These are phyloP conservation scores for Mikania micrantha DNA, from an alignment of 129 eudicot genomes.

Conservation along the genomic window DNA sequence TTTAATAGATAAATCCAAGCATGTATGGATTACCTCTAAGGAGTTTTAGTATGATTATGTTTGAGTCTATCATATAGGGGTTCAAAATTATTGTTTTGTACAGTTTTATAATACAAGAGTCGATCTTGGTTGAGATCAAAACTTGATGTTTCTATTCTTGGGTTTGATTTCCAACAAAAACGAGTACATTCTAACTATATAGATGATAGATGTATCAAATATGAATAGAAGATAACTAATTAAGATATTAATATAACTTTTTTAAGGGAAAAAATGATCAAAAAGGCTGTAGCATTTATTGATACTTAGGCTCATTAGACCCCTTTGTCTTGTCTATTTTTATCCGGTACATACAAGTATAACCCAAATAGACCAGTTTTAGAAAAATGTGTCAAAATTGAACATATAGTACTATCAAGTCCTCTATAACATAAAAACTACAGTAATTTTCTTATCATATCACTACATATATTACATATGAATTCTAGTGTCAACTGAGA, in stretches of 20 bases:
- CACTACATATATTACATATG: neutral
- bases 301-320: neutral
- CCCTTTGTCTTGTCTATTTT: neutral
- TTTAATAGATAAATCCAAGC: too few species aligned
- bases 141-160: too few species aligned
- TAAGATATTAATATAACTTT: neutral
- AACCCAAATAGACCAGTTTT: neutral
- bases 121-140: too few species aligned
- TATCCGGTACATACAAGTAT: neutral
- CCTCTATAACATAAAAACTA: neutral
- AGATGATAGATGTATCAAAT: neutral
- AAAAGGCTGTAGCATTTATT: neutral
- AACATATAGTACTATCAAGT: too few species aligned
- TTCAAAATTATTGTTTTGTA: too few species aligned
- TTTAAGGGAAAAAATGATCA: neutral
- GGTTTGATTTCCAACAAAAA: too few species aligned
- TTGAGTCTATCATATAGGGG: too few species aligned
- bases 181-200: neutral
- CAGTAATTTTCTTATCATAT: neutral
- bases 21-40: too few species aligned
- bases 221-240: neutral
- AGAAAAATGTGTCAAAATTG: neutral
- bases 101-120: too few species aligned
- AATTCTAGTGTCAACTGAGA: slow-evolving; percentile 5
- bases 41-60: too few species aligned